Conservation (phyloP, 2,329 filamentous ascomycete genomes). For the Aureobasidium pullulans region DNA sequence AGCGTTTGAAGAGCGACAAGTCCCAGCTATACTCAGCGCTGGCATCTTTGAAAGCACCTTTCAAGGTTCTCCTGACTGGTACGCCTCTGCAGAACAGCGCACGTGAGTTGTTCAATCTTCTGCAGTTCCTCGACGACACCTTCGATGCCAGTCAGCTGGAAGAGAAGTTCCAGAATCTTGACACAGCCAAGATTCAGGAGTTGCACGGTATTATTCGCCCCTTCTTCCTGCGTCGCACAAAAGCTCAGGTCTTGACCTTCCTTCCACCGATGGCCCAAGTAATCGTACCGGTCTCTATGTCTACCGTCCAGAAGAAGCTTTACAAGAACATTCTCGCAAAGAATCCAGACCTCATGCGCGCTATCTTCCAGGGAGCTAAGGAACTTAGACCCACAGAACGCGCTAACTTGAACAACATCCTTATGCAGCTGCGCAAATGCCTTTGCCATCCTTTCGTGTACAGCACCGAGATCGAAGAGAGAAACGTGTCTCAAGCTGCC, state of each 20-base stretch:
- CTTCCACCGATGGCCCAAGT: conserved; percentile 90
- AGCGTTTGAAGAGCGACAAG: conserved; percentile 88
- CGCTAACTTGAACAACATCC: conserved; percentile 81
- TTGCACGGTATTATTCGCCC: conserved; percentile 77
- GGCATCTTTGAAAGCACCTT: conserved; percentile 65
- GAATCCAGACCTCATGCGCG: conserved; percentile 78
- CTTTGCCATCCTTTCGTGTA: conserved; percentile 96
- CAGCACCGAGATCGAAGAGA: conserved; percentile 82
- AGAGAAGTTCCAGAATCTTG: conserved; percentile 66
- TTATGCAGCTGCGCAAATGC: conserved; percentile 91
- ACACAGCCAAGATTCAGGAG: conserved; percentile 70
- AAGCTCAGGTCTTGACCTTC: conserved; percentile 83
- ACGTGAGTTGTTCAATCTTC: conserved; percentile 88
- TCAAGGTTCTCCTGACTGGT: conserved; percentile 75
- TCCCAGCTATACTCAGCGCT: conserved; percentile 73
- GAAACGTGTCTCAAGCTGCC: conserved; percentile 51
- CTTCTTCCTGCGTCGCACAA: conserved; percentile 69
- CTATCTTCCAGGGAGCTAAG: conserved; percentile 61
- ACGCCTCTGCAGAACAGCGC: conserved; percentile 96
- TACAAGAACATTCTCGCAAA: conserved; percentile 91
- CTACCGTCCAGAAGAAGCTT: conserved; percentile 82
- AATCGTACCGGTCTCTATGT: conserved; percentile 94
- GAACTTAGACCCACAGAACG: conserved; percentile 61
- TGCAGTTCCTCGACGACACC: conserved; percentile 79
- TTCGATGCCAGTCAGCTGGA: conserved; percentile 68